Evolutionary conservation across 2,329 filamentous ascomycete species (phyloP), one percentile per base, ranked within the genome.

Genomic region (Pseudogymnoascus sp.): DNA sequence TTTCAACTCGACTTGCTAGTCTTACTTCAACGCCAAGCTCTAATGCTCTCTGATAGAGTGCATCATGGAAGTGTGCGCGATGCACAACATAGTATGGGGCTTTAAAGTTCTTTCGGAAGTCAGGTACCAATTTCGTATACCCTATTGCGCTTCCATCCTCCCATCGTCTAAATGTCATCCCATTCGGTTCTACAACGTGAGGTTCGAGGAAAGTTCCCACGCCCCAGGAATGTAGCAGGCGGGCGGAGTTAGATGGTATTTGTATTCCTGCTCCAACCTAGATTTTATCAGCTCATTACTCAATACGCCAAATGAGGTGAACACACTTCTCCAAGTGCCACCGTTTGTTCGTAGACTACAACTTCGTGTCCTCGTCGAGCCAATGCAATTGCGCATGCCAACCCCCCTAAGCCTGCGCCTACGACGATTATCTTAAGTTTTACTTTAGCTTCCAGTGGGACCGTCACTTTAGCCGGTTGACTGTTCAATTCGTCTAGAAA

Each of bases 401-500:
- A 68, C 2, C 79, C 78, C 16, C 75, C 76, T 31, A 80, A 75
- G 16, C 78, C 78, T n/a, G 77, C 77, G 4, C 78, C 78, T 10
- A 79, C 72, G 45, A 79, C 65, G 28, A 75, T 61, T 36, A 76
- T 67, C 10, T 64, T 28, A 25, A 69, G 43, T 10, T 51, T 64
- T 3, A 67, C 41, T 28, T 60, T 63, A 6, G 66, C 64, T 51
- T 65, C 62, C 8, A 34, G 34, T 21, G 45, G 19, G n/a, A 28
- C 21, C 14, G 41, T 21, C 16, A 25, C 16, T 4, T 45, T 43
- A n/a, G 10, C 11, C 6, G 14, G 45, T 10, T 64, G 4, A 16
- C 14, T 4, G n/a, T 60, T 61, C n/a, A 65, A 39, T n/a, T 43
- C 48, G 16, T 64, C 36, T n/a, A 67, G 43, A 25, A 67, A 67